phyloP scores from a whole-genome alignment of 2,329 filamentous ascomycete species.

The Arthrobotrys megalospora region DNA sequence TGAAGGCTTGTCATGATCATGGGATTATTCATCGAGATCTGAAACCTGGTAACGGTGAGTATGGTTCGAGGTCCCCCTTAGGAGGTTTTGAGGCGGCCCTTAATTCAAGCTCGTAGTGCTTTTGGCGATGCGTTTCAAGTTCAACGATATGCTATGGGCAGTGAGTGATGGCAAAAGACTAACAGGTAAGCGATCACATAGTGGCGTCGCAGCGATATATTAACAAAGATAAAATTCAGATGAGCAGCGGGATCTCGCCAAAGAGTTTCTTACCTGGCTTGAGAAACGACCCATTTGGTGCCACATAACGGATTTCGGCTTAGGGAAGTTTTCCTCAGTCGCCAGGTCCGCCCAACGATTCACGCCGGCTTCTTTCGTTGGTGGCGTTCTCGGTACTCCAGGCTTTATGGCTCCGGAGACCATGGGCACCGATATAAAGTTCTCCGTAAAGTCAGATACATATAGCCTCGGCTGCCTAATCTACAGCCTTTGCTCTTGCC shows the following conservation, averaged over 20 bases:
- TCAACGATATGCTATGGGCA: slow-evolving; percentile 37
- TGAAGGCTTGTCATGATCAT: slow-evolving; percentile 53
- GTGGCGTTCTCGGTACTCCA: slow-evolving; percentile 11
- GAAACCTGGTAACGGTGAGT: slow-evolving; percentile 41
- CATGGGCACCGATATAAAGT: background rate
- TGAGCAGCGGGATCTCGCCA: background rate
- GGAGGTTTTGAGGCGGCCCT: background rate
- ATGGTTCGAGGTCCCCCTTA: too few species aligned
- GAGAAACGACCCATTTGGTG: slow-evolving; percentile 33
- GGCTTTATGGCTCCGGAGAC: slow-evolving; percentile 41
- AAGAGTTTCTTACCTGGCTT: slow-evolving; percentile 26
- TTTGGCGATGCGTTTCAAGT: slow-evolving; percentile 23
- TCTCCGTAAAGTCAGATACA: slow-evolving; percentile 37
- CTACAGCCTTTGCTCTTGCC: slow-evolving; percentile 29
- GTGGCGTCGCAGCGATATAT: too few species aligned
- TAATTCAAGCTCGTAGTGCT: slow-evolving; percentile 11
- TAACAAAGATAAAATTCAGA: background rate
- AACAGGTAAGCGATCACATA: too few species aligned
- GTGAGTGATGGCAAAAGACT: slow-evolving; percentile 1
- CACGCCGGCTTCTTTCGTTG: slow-evolving; percentile 20
- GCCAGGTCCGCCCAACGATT: slow-evolving; percentile 1
- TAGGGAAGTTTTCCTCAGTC: slow-evolving; percentile 18
- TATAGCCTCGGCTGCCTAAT: slow-evolving; percentile 53
- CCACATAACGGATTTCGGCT: slow-evolving; percentile 51
- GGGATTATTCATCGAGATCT: slow-evolving; percentile 50